These are phyloP conservation scores for Didymellaceae sp. DNA, from an alignment of 2,329 filamentous ascomycete genomes.

Conservation along the genomic window DNA sequence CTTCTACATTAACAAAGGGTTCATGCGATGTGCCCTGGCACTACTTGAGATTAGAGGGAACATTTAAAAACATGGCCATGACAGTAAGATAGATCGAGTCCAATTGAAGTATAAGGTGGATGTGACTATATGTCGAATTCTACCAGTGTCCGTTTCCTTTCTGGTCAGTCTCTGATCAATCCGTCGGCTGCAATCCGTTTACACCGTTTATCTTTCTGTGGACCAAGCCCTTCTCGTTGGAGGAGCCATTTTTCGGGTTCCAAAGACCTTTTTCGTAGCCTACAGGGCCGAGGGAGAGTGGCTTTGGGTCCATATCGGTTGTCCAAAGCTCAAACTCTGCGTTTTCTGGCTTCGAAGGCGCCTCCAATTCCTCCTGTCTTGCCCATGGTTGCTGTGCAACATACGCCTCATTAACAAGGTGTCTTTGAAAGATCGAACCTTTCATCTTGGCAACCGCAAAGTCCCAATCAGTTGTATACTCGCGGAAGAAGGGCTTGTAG, in stretches of 20 bases:
- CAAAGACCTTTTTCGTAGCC: slow-evolving; percentile 8
- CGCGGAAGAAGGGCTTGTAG: slow-evolving; percentile 48
- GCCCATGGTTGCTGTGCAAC: slow-evolving; percentile 6
- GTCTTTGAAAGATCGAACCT: slow-evolving; percentile 13
- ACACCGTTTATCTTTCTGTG: background rate
- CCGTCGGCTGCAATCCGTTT: background rate
- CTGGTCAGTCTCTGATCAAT: background rate
- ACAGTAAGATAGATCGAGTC: background rate
- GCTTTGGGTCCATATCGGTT: slow-evolving; percentile 3
- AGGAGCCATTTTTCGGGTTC: background rate
- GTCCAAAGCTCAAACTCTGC: slow-evolving; percentile 9
- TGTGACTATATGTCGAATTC: background rate
- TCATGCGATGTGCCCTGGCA: background rate
- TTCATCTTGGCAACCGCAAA: slow-evolving; percentile 15
- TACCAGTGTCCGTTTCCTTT: background rate
- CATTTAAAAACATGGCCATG: background rate
- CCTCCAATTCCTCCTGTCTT: slow-evolving; percentile 6
- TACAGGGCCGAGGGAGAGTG: slow-evolving; percentile 3
- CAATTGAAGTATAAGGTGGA: background rate
- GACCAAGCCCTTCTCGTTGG: background rate
- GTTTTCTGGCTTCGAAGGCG: slow-evolving; percentile 4
- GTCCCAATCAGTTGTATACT: slow-evolving; percentile 51
- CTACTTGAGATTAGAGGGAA: background rate
- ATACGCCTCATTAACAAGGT: slow-evolving; percentile 6
- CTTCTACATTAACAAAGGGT: background rate